Evolutionary conservation across 164 flowering plant species (phyloP).

Genomic region (Platanus orientalis): DNA sequence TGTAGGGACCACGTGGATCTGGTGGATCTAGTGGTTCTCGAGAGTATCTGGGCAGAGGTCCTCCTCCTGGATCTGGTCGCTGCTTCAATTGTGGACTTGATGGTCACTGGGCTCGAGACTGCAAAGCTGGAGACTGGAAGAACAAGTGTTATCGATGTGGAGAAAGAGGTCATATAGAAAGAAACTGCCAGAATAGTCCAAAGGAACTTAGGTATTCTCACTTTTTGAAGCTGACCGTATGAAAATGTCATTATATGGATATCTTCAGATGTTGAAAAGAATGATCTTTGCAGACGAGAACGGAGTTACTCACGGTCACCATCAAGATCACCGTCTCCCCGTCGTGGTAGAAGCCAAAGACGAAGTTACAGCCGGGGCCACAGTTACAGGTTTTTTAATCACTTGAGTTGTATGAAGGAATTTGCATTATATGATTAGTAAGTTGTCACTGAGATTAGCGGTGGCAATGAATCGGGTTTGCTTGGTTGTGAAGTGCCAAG

Average conservation of each 20-base stretch:
- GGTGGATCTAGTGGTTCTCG: slow-evolving; percentile 30
- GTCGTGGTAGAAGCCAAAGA: slow-evolving; percentile 59
- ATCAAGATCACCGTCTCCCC: slow-evolving; percentile 43
- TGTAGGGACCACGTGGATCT: slow-evolving; percentile 34
- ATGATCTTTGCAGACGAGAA: slow-evolving; percentile 25
- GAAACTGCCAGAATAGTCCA: slow-evolving; percentile 88
- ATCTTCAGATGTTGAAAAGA: no score
- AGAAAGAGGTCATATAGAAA: slow-evolving; percentile 80
- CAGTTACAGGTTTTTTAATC: slow-evolving; percentile 54
- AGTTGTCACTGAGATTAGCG: no score
- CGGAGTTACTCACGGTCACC: slow-evolving; percentile 70
- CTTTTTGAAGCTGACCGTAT: background rate
- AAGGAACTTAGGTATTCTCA: slow-evolving; percentile 49
- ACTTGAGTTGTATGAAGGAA: background rate
- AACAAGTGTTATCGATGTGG: slow-evolving; percentile 97
- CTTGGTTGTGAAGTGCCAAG: no score
- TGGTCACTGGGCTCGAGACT: slow-evolving; percentile 99
- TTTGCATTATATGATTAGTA: background rate
- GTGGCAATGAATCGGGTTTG: no score
- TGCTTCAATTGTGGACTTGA: slow-evolving; percentile 96
- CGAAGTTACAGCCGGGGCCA: slow-evolving; percentile 66
- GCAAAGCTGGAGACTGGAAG: slow-evolving; percentile 99
- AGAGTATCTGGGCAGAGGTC: slow-evolving; percentile 75
- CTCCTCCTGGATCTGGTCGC: slow-evolving; percentile 94
- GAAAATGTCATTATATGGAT: no score